Percentiles rank a stretch among this genome's conserved stretches.
Conservation (phyloP, 768 basidiomycete genomes). For the Butyriboletus loyo region DNA sequence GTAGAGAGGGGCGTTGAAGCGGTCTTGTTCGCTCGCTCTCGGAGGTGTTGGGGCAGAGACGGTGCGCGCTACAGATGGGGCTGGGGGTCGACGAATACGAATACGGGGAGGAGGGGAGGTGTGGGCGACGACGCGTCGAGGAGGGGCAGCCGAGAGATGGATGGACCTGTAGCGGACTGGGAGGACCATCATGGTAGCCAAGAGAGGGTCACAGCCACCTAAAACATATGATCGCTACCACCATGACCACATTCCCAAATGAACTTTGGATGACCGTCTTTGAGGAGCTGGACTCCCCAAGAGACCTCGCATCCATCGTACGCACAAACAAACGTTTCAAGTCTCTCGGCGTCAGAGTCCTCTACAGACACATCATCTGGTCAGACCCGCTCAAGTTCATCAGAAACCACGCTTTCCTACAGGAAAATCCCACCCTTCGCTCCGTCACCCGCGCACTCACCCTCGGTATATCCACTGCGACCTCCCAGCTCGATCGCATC, state of each 20-base stretch:
- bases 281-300: constrained; percentile 29
- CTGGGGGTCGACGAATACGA: not conserved
- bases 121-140: not conserved
- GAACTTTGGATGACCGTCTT: constrained; percentile 41
- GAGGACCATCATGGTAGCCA: not conserved
- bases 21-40: constrained; percentile 8
- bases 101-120: not conserved
- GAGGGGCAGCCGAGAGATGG: not conserved
- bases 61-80: not conserved
- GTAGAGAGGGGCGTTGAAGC: constrained; percentile 51
- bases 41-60: not conserved
- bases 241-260: constrained; percentile 30
- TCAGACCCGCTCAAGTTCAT: constrained; percentile 26
- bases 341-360: constrained; percentile 25
- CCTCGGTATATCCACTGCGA: constrained; percentile 25
- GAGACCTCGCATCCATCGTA: constrained; percentile 33
- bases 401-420: constrained; percentile 19
- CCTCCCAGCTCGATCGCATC: constrained; percentile 19
- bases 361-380: constrained; percentile 38
- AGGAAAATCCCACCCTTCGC: constrained; percentile 2
- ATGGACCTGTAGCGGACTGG: not conserved
- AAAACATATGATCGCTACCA: not conserved
- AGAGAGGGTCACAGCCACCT: not conserved
- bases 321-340: constrained; percentile 32
- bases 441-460: constrained; percentile 22